Evolutionary conservation across 345 rosid species (phyloP), one percentile per base, ranked within the genome.

Genomic region (Hibiscus trionum): DNA sequence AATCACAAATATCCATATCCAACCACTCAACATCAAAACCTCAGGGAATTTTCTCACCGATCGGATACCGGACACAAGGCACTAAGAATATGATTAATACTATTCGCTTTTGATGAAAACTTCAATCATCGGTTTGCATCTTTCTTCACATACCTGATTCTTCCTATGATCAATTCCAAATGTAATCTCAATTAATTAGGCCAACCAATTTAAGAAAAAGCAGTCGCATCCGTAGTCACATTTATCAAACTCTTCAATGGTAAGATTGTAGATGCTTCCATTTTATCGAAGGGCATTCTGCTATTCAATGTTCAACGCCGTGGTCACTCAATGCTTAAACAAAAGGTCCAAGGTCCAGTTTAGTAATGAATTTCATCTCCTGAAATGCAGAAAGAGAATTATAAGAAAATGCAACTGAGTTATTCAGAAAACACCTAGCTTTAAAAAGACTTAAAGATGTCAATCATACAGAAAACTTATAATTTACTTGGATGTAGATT

Each of bases 281-380:
- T 33, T 47, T 52, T 6, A 52, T 33, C 61, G n/a, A 35, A 62
- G 66, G 47, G 46, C 66, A 35, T n/a, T 60, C 64, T n/a, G 9
- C 16, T 5, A 59, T 14, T n/a, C 46, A 63, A 10, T 62, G 35
- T 10, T 64, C 15, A 37, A 55, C 19, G 73, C 1, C 9, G 1
- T 7, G 42, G 42, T 37, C 8, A 37, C 42, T 37, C 42, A 37
- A 6, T 37, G 42, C 42, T 11, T 55, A 55, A 19, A 55, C 59
- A 55, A 55, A 55, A 19, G 24, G 27, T 55, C 59, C 24, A 19
- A 55, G 59, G 27, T 55, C 59, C 21, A 24, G 26, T 55, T 55
- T 55, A 55, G 59, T 55, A 21, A 19, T 19, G 59, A 69, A 46
- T 10, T 31, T 42, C 53, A 6, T 70, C 73, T 56, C 73, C 73